Percentiles rank a stretch among this genome's conserved stretches.
These are phyloP conservation scores for Aschersonia sp. DNA, from an alignment of 2,329 filamentous ascomycete species.

Conservation along the genomic window DNA sequence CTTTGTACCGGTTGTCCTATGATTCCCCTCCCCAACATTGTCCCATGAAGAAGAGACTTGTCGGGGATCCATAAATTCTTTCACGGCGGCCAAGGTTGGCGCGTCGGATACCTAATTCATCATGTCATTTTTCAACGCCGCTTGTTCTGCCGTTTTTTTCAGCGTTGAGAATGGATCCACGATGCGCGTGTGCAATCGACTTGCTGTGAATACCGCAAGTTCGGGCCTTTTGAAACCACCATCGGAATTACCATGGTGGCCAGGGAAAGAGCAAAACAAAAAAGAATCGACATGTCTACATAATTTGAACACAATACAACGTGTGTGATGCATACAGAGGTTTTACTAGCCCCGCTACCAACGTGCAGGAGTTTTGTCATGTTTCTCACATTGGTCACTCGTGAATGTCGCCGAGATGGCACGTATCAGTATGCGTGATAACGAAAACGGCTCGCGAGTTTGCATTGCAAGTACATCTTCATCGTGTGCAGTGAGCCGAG, in stretches of 20 bases:
- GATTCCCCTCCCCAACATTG: conserved; percentile 17
- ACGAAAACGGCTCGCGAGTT: no score
- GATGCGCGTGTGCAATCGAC: conserved; percentile 8
- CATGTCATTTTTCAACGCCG: conserved; percentile 8
- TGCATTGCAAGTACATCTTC: no score
- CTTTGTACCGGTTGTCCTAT: conserved; percentile 15
- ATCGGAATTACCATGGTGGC: conserved; percentile 1
- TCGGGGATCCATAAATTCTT: conserved; percentile 11
- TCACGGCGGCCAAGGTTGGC: conserved; percentile 12
- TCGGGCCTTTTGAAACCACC: conserved; percentile 2
- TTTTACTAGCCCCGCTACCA: no score
- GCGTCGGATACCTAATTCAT: conserved; percentile 15
- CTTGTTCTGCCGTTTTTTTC: conserved; percentile 3
- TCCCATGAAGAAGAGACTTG: not conserved
- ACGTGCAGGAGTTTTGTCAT: no score
- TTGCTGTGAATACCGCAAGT: conserved; percentile 2
- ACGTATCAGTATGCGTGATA: no score
- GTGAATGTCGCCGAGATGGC: no score
- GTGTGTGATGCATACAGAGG: no score
- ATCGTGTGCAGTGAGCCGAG: no score
- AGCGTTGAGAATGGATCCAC: conserved; percentile 2
- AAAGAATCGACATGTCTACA: not conserved
- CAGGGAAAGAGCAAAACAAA: no score
- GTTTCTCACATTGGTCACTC: no score
- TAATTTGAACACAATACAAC: not conserved